A percentile compares a stretch with the other conserved stretches of the same genome.
Evolutionary conservation across 768 basidiomycete species (phyloP).

Genomic region (Boletus insuetus): DNA sequence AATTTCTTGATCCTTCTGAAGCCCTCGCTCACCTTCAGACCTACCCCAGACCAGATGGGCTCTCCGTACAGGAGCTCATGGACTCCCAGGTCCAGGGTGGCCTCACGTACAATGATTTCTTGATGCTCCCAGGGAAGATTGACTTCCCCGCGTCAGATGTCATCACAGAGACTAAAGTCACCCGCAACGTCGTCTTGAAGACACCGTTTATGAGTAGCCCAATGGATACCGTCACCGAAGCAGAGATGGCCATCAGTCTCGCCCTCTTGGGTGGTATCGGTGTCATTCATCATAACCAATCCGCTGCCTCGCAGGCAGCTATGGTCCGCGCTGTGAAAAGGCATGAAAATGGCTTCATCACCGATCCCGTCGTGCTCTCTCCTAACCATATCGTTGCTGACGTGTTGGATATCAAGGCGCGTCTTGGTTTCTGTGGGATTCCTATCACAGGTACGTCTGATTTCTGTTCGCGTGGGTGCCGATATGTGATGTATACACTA

Average conservation of each 20-base stretch:
- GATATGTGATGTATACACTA: slow-evolving; percentile 46
- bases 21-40: slow-evolving; percentile 75
- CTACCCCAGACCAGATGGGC: slow-evolving; percentile 76
- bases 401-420: slow-evolving; percentile 89
- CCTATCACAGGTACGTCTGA: slow-evolving; percentile 89
- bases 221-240: slow-evolving; percentile 99
- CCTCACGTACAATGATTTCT: slow-evolving; percentile 96
- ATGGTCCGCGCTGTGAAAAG: slow-evolving; percentile 99
- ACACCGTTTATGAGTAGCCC: slow-evolving; percentile 97
- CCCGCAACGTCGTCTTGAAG: slow-evolving; percentile 87
- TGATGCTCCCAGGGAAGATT: slow-evolving; percentile 92
- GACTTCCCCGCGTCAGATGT: slow-evolving; percentile 85
- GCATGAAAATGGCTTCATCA: slow-evolving; percentile 98
- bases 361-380: slow-evolving; percentile 87
- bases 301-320: slow-evolving; percentile 80
- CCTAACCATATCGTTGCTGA: slow-evolving; percentile 79
- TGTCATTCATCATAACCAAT: slow-evolving; percentile 96
- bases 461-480: neutral
- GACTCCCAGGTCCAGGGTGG: slow-evolving; percentile 84
- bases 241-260: slow-evolving; percentile 89
- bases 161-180: slow-evolving; percentile 80
- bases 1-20: slow-evolving; percentile 61
- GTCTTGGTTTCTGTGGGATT: slow-evolving; percentile 93
- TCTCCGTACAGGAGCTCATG: slow-evolving; percentile 84
- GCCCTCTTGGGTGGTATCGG: slow-evolving; percentile 96